Percentiles rank a stretch among this genome's conserved stretches.
phyloP scores from a whole-genome alignment of 345 rosid genomes.

The Lepidium aucheri region DNA sequence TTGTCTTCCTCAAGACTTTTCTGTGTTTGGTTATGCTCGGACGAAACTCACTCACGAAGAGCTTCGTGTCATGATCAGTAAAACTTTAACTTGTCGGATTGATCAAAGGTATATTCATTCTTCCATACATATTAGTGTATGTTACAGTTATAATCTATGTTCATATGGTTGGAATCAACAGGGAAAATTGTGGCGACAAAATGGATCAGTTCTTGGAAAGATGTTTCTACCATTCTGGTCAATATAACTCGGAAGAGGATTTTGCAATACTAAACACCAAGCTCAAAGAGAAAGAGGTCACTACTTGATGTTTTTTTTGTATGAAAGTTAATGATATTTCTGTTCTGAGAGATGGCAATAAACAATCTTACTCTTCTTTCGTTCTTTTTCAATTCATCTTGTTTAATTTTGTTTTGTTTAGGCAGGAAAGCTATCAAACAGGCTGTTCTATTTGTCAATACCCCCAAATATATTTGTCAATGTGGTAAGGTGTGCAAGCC shows the following conservation, averaged over 20 bases:
- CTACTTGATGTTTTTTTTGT: background rate
- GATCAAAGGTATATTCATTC: conserved; percentile 50
- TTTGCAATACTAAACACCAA: conserved; percentile 55
- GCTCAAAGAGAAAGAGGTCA: conserved; percentile 80
- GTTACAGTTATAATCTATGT: background rate
- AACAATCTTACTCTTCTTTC: too few species aligned
- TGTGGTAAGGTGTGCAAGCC: conserved; percentile 70
- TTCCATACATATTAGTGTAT: background rate
- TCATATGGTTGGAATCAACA: conserved; percentile 17
- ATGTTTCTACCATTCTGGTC: conserved; percentile 84
- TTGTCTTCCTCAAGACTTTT: conserved; percentile 65
- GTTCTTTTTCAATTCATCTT: background rate
- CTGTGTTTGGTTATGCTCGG: conserved; percentile 76
- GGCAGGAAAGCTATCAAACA: conserved; percentile 63
- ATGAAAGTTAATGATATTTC: background rate
- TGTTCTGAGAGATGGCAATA: background rate
- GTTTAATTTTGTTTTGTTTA: conserved; percentile 16
- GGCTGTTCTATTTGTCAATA: conserved; percentile 79
- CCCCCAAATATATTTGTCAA: conserved; percentile 88
- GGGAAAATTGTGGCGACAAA: conserved; percentile 80
- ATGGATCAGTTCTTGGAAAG: conserved; percentile 74
- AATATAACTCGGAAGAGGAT: conserved; percentile 68
- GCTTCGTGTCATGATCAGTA: conserved; percentile 66
- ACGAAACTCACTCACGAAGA: conserved; percentile 67
- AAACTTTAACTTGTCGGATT: conserved; percentile 75